A percentile compares a stretch with the other conserved stretches of the same genome.
These are phyloP conservation scores for Ensete glaucum DNA, from an alignment of 176 grass and related monocot genomes.

Conservation along the genomic window DNA sequence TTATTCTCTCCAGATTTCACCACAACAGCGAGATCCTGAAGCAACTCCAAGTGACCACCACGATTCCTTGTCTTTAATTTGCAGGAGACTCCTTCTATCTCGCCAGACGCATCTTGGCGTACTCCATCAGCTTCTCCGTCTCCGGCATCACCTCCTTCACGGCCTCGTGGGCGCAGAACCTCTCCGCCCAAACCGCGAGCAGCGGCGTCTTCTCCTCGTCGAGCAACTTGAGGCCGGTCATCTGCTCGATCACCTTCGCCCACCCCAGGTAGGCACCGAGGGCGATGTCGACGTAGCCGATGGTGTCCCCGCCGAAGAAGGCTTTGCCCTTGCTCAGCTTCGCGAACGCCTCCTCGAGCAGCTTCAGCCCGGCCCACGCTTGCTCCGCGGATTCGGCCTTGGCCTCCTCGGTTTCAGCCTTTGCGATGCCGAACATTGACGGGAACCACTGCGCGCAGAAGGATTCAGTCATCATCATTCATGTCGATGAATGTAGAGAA, in stretches of 20 bases:
- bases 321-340: conserved; percentile 25
- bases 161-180: neutral
- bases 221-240: neutral
- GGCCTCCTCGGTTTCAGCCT: conserved; percentile 10
- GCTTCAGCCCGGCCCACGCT: conserved; percentile 13
- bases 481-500: too few relatives aligned
- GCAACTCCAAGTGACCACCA: neutral
- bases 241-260: neutral
- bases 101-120: neutral
- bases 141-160: neutral
- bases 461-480: too few relatives aligned
- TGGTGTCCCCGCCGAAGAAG: conserved; percentile 46
- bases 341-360: conserved; percentile 43
- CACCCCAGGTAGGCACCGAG: neutral
- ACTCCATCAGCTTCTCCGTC: neutral
- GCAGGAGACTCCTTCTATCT: neutral
- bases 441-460: neutral
- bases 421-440: neutral
- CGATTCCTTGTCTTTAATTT: neutral
- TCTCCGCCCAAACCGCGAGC: neutral
- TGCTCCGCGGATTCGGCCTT: conserved; percentile 27
- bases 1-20: too few relatives aligned
- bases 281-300: conserved; percentile 41
- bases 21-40: neutral
- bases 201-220: neutral